Percentiles rank a stretch among this genome's conserved stretches.
phyloP scores from a whole-genome alignment of 129 eudicot species.

The Tagetes erecta region DNA sequence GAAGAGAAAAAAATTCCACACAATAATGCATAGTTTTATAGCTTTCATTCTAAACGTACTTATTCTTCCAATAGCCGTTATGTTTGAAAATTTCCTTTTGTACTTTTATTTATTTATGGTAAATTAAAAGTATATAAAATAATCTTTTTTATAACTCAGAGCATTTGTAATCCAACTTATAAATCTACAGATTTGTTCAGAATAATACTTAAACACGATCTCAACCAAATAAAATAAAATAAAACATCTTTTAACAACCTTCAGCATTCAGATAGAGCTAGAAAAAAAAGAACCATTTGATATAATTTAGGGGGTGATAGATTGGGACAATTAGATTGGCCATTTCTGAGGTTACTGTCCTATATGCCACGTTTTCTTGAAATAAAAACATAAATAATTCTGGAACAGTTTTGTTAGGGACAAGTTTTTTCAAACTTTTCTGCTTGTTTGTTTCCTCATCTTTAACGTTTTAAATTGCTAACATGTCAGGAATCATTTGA shows the following conservation, averaged over 20 bases:
- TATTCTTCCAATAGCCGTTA: constrained; percentile 9
- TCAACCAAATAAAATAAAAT: no score
- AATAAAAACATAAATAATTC: neutral
- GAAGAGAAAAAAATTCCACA: constrained; percentile 18
- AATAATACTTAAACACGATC: no score
- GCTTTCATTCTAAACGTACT: no score
- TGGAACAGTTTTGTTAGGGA: constrained; percentile 9
- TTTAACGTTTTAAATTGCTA: neutral
- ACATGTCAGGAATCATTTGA: constrained; percentile 42
- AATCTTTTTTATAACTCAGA: no score
- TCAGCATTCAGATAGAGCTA: no score
- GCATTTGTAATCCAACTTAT: no score
- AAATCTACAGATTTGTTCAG: no score
- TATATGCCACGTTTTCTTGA: constrained; percentile 21
- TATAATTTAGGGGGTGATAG: neutral
- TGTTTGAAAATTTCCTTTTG: neutral
- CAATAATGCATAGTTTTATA: constrained; percentile 19
- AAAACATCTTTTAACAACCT: no score
- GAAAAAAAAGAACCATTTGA: no score
- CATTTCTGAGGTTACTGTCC: constrained; percentile 19
- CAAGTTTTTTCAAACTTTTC: constrained; percentile 31
- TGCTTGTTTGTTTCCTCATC: constrained; percentile 25
- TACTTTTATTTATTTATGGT: no score
- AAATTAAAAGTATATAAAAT: no score
- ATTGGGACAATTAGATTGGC: constrained; percentile 2